Evolutionary conservation across 1,284 basidiomycete species (phyloP).

Genomic region (Ganoderma sinense): DNA sequence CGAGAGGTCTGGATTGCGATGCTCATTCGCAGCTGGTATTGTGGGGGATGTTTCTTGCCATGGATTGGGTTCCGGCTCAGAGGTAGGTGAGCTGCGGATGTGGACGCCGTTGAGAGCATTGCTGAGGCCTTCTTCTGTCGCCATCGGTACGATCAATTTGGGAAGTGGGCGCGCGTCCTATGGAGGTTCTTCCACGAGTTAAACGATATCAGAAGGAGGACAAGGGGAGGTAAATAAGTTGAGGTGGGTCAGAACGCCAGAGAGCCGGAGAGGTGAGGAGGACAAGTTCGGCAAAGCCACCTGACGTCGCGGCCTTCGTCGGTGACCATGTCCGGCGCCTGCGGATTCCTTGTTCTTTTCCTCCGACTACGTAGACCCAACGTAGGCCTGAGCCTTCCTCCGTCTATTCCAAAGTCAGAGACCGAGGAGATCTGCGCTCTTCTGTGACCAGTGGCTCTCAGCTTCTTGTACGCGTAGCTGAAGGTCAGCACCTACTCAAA

Average conservation of each 20-base stretch:
- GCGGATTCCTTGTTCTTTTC: background rate
- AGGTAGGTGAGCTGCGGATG: background rate
- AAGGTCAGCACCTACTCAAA: too few species aligned
- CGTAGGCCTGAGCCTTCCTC: too few species aligned
- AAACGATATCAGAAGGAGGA: background rate
- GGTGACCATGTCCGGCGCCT: background rate
- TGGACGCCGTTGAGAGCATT: background rate
- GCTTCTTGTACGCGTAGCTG: too few species aligned
- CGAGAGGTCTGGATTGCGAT: slow-evolving; percentile 47
- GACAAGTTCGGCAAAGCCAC: background rate
- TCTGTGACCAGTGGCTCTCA: too few species aligned
- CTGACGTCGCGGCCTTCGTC: background rate
- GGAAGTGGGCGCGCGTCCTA: background rate
- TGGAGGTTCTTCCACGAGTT: background rate
- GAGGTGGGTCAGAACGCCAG: background rate
- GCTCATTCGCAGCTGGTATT: background rate
- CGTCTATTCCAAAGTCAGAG: too few species aligned
- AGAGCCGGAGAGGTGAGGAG: background rate
- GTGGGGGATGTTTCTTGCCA: slow-evolving; percentile 34
- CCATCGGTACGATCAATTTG: background rate
- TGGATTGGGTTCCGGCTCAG: slow-evolving; percentile 35
- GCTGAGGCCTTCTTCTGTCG: background rate
- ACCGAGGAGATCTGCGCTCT: too few species aligned
- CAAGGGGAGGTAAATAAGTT: background rate
- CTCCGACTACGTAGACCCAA: too few species aligned